Evolutionary conservation across 768 basidiomycete species (phyloP).

Genomic region (Mycena sanguinolenta): DNA sequence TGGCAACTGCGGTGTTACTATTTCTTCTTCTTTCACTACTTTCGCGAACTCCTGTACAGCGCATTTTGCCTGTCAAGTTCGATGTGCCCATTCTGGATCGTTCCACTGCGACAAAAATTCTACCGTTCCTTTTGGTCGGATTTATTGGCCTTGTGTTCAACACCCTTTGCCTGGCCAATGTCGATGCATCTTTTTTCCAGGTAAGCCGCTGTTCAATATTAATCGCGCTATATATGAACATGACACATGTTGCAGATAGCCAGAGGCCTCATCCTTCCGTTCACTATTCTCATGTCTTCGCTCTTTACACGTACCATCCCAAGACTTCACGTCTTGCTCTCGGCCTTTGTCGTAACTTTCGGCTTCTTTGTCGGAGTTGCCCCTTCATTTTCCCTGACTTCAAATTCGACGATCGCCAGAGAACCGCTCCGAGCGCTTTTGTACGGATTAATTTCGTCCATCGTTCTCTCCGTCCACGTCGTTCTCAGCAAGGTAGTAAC

Average conservation of each 20-base stretch:
- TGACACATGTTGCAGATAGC: constrained; percentile 18
- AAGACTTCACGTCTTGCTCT: constrained; percentile 1
- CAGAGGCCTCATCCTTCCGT: constrained; percentile 30
- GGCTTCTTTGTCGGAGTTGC: constrained; percentile 27
- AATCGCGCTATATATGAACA: not conserved
- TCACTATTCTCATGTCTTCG: constrained; percentile 28
- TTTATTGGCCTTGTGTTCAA: constrained; percentile 67
- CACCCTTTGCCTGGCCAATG: constrained; percentile 59
- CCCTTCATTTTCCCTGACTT: constrained; percentile 5
- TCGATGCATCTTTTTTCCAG: constrained; percentile 32
- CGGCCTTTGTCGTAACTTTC: constrained; percentile 19
- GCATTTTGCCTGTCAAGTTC: constrained; percentile 40
- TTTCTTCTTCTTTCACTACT: constrained; percentile 55
- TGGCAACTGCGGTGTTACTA: constrained; percentile 62
- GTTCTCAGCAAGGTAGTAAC: no score
- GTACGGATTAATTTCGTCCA: no score
- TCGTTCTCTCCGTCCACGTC: no score
- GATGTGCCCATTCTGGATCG: constrained; percentile 56
- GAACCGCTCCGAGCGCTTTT: no score
- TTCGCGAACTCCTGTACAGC: constrained; percentile 32
- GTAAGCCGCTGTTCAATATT: not conserved
- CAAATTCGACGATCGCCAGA: constrained; percentile 2
- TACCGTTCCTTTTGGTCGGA: constrained; percentile 58
- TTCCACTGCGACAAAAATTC: constrained; percentile 52
- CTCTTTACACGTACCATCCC: constrained; percentile 13